Evolutionary conservation across 1,139 yeast species (phyloP).

Genomic region (Yamadazyma triangularis): DNA sequence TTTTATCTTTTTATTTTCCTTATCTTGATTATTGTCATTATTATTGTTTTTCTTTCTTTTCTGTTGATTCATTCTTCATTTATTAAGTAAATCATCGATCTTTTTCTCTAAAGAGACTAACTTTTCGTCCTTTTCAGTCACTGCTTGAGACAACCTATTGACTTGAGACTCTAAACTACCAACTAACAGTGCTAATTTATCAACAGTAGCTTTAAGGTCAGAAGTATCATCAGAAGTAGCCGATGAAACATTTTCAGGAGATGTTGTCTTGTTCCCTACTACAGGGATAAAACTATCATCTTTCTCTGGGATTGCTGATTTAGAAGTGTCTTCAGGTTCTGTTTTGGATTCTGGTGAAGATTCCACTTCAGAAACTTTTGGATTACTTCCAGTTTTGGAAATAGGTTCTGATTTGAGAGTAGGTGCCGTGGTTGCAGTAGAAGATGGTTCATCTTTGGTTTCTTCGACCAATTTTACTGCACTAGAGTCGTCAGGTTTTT

Average conservation of each 20-base stretch:
- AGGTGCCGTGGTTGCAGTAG: constrained; percentile 11
- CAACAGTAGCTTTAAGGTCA: constrained; percentile 67
- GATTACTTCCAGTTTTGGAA: constrained; percentile 1
- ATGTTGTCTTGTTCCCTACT: constrained; percentile 1
- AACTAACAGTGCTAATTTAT: constrained; percentile 55
- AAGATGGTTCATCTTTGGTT: constrained; percentile 8
- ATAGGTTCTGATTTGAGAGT: constrained; percentile 6
- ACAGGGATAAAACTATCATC: constrained; percentile 1
- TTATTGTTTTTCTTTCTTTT: neutral
- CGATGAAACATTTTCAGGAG: constrained; percentile 2
- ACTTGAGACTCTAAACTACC: constrained; percentile 53
- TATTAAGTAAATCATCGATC: constrained; percentile 33
- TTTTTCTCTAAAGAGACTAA: constrained; percentile 42
- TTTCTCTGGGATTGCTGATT: too few species aligned
- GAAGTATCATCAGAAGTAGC: constrained; percentile 24
- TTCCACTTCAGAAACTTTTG: constrained; percentile 1
- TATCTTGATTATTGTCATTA: too few species aligned
- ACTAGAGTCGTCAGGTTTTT: constrained; percentile 22
- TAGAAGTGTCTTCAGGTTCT: neutral
- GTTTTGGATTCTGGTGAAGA: constrained; percentile 2
- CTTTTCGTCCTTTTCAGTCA: constrained; percentile 59
- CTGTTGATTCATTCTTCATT: constrained; percentile 6
- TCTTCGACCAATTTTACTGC: constrained; percentile 9
- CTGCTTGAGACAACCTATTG: constrained; percentile 46
- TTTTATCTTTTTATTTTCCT: too few species aligned